phyloP scores from a whole-genome alignment of 441 rosid species.

The Pelargonium myrrhifolium region DNA sequence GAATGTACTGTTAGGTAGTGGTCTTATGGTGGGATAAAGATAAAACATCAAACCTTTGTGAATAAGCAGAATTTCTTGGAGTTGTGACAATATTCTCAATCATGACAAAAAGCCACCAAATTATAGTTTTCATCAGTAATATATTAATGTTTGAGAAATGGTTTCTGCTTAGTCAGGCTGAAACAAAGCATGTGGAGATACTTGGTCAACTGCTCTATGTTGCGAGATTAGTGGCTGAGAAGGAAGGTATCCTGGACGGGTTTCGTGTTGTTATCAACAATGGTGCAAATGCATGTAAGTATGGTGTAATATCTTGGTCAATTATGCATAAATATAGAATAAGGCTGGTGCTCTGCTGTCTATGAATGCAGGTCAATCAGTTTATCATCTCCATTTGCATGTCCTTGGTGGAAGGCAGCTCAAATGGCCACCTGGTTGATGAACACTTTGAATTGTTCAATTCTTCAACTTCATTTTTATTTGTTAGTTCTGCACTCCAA shows the following conservation, averaged over 20 bases:
- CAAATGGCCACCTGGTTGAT: constrained; percentile 91
- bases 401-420: constrained; percentile 79
- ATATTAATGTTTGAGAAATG: neutral
- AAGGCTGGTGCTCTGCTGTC: constrained; percentile 7
- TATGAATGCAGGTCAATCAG: constrained; percentile 68
- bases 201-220: constrained; percentile 67
- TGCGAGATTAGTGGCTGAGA: constrained; percentile 80
- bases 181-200: constrained; percentile 57
- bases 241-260: constrained; percentile 72
- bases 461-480: neutral
- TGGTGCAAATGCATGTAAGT: constrained; percentile 72
- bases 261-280: constrained; percentile 86
- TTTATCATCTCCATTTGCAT: constrained; percentile 84
- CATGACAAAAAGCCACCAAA: neutral
- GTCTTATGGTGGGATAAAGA: neutral
- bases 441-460: neutral
- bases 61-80: neutral
- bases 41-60: neutral
- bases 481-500: neutral
- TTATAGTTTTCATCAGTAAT: neutral
- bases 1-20: neutral
- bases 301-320: neutral
- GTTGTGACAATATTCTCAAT: neutral
- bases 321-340: neutral
- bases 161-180: constrained; percentile 44